A percentile compares a stretch with the other conserved stretches of the same genome.
Evolutionary conservation across 495 filamentous ascomycete species (phyloP).

Genomic region (Extremus antarcticus): DNA sequence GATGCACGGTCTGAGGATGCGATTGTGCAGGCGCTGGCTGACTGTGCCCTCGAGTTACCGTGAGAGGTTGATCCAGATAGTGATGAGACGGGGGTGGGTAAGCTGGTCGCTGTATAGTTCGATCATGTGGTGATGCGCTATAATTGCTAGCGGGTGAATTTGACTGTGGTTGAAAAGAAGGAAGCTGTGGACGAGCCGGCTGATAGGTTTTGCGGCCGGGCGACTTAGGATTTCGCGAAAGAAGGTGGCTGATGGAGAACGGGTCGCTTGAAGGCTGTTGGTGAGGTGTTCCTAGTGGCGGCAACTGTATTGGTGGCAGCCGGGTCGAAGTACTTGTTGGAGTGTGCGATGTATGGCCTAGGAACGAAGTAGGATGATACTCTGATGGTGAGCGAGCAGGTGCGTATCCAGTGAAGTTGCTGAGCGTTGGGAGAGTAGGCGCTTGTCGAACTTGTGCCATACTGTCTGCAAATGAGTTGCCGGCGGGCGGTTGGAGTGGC

Average conservation of each 20-base stretch:
- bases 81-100: background rate
- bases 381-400: background rate
- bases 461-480: background rate
- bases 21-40: background rate
- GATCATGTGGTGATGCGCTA: background rate
- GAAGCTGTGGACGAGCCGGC: background rate
- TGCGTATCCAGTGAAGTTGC: background rate
- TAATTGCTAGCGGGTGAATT: background rate
- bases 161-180: background rate
- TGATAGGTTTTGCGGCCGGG: background rate
- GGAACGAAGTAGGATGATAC: background rate
- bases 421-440: conserved; percentile 1
- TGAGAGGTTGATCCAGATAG: background rate
- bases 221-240: background rate
- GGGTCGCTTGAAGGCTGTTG: background rate
- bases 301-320: conserved; percentile 1
- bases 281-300: background rate
- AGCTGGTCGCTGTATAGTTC: background rate
- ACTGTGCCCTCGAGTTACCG: background rate
- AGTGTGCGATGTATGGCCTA: background rate
- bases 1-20: background rate
- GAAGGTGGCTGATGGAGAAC: background rate
- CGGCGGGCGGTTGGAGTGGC: conserved; percentile 11
- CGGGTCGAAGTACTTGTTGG: background rate
- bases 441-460: conserved; percentile 7